Evolutionary conservation across 1,284 basidiomycete genomes (phyloP).

Genomic region (Vanrija pseudolonga): DNA sequence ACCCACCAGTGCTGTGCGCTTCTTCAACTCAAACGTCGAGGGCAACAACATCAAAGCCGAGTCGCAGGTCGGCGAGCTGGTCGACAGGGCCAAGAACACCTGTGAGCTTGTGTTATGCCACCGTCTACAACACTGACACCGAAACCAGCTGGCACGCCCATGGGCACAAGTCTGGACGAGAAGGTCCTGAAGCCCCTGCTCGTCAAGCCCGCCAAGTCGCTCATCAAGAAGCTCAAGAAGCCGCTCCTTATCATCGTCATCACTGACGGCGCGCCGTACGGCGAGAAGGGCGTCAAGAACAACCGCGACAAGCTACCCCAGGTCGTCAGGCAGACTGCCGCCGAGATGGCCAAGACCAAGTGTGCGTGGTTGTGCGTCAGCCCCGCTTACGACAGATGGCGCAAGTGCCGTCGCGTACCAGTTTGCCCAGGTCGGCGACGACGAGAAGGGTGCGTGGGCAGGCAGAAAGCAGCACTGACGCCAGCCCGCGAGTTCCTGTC

Average conservation of each 20-base stretch:
- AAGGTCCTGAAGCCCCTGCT: constrained; percentile 8
- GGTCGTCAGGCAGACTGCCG: not conserved
- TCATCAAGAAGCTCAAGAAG: constrained; percentile 1
- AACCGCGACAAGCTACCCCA: constrained; percentile 2
- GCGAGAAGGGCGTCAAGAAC: constrained; percentile 2
- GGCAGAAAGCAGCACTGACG: too few relatives aligned
- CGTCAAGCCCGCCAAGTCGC: not conserved
- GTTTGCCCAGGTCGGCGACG: constrained; percentile 15
- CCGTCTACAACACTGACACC: too few relatives aligned
- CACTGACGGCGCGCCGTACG: not conserved
- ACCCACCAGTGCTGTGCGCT: not conserved
- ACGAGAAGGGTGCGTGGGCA: too few relatives aligned
- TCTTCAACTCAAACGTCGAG: constrained; percentile 34
- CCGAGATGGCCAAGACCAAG: not conserved
- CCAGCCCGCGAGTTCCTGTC: constrained; percentile 5
- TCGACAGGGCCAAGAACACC: constrained; percentile 41
- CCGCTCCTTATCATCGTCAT: constrained; percentile 1
- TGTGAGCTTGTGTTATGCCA: too few relatives aligned
- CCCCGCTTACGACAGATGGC: not conserved
- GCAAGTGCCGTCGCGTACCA: not conserved
- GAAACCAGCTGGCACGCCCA: not conserved
- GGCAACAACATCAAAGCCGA: constrained; percentile 51
- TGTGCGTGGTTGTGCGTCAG: not conserved
- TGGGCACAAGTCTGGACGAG: constrained; percentile 4
- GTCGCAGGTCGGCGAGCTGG: constrained; percentile 33